Evolutionary conservation across 352 stramenopile genomes (phyloP), one percentile per base, ranked within the genome.

Genomic region (Phytopythium cucurbitacearum): DNA sequence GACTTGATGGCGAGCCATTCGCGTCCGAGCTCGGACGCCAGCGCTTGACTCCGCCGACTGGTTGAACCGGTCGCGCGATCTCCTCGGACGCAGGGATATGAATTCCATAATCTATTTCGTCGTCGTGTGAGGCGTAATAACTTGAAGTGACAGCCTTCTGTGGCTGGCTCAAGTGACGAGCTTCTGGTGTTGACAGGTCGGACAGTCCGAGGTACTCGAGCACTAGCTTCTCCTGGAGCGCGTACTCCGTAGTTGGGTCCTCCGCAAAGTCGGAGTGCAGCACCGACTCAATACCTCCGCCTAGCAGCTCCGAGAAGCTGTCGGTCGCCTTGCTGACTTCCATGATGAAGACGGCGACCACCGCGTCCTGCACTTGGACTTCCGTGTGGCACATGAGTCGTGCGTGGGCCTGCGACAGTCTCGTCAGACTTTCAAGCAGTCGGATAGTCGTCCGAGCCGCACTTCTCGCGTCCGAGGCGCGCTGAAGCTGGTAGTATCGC

Each of bases 361-460:
- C 80, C 0, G 85, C 85, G 45, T 95, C 87, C 71, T 82, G 74
- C 4, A 89, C 65, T 12, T 64, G 63, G 10, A 92, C 85, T 53
- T 86, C 61, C 0, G 79, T 59, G 55, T 86, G 80, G 34, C 66
- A 86, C 79, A 91, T 87, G 5, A 95, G 60, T 36, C 93, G 67
- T 32, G 95, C 95, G 65, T 98, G 94, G 9, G 94, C 95, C 67
- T 94, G 82, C 6, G 86, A 69, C 4, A 99, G 53, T 5, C 96
- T 85, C 57, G 97, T 97, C 34, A 98, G 79, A 45, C 85, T 97
- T 66, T 98, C 94, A 0, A 99, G 65, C 57, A 98, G 83, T 13
- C 95, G 85, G 54, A 98, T 95, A 16, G 95, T 99, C 28, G 96
- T 96, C 5, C 87, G 78, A 48, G 77, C 63, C 32, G 79, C 67